Evolutionary conservation across 2,329 filamentous ascomycete species (phyloP).

Genomic region (Xenoacremonium recifei): DNA sequence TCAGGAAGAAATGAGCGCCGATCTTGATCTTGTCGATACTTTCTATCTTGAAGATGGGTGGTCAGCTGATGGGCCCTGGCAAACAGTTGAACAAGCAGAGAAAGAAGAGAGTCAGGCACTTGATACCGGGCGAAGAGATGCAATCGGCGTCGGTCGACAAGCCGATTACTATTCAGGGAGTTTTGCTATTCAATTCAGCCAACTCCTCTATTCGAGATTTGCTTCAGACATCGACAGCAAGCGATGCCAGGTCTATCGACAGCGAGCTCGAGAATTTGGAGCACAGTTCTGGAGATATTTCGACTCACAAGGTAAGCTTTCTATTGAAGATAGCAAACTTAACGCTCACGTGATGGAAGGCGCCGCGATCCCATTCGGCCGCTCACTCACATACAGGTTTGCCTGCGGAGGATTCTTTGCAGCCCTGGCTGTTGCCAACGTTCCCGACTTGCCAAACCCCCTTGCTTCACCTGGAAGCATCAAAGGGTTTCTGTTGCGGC

Average conservation of each 20-base stretch:
- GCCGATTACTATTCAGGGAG: slow-evolving; percentile 54
- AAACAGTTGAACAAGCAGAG: slow-evolving; percentile 18
- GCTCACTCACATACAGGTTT: slow-evolving; percentile 51
- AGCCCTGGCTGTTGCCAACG: slow-evolving; percentile 40
- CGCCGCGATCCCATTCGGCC: slow-evolving; percentile 51
- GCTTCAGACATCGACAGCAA: slow-evolving; percentile 39
- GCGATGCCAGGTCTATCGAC: slow-evolving; percentile 35
- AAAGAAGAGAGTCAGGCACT: slow-evolving; percentile 21
- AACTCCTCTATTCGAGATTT: slow-evolving; percentile 45
- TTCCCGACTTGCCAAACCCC: slow-evolving; percentile 35
- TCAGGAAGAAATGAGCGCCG: slow-evolving; percentile 35
- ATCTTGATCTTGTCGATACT: slow-evolving; percentile 41
- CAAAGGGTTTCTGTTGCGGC: slow-evolving; percentile 49
- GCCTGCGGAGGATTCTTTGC: slow-evolving; percentile 49
- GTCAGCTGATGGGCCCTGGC: slow-evolving; percentile 47
- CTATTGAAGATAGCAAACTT: no score
- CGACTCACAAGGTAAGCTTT: slow-evolving; percentile 39
- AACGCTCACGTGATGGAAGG: no score
- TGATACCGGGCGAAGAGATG: no score
- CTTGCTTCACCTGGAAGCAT: slow-evolving; percentile 37
- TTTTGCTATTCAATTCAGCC: slow-evolving; percentile 52
- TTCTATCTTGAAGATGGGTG: slow-evolving; percentile 47
- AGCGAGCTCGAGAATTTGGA: slow-evolving; percentile 41
- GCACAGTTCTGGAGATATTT: slow-evolving; percentile 47
- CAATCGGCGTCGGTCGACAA: no score